Evolutionary conservation across 768 basidiomycete species (phyloP).

Genomic region (Suillus cothurnatus): DNA sequence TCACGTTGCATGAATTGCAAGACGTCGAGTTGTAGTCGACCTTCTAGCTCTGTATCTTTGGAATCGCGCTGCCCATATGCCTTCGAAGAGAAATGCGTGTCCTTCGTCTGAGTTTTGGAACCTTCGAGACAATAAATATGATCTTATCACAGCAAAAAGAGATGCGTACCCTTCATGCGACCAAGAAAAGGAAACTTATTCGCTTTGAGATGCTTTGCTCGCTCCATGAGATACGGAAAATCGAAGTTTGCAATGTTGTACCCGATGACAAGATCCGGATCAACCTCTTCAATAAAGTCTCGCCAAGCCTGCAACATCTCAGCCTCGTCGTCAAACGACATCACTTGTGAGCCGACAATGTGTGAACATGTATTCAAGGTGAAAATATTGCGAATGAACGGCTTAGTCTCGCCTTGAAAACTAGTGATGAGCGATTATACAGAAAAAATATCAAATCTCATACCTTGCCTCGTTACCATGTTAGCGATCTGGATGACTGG

Average conservation of each 20-base stretch:
- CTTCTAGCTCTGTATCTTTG: slow-evolving; percentile 89
- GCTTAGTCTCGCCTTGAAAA: slow-evolving; percentile 77
- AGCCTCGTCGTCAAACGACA: slow-evolving; percentile 76
- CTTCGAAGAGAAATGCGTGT: slow-evolving; percentile 96
- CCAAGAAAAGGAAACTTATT: slow-evolving; percentile 74
- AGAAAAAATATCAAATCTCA: slow-evolving; percentile 10
- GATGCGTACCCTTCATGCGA: slow-evolving; percentile 63
- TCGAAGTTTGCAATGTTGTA: slow-evolving; percentile 96
- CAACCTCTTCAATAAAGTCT: slow-evolving; percentile 85
- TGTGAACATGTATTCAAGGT: slow-evolving; percentile 92
- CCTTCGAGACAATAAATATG: slow-evolving; percentile 44
- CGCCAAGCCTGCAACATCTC: slow-evolving; percentile 83
- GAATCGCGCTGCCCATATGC: slow-evolving; percentile 97
- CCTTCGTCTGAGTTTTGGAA: slow-evolving; percentile 77
- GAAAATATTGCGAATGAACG: slow-evolving; percentile 96
- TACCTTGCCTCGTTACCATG: slow-evolving; percentile 98
- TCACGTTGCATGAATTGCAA: slow-evolving; percentile 99
- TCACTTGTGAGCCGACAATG: slow-evolving; percentile 97
- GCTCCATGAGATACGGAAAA: slow-evolving; percentile 93
- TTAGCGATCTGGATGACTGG: slow-evolving; percentile 99
- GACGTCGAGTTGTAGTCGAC: slow-evolving; percentile 92
- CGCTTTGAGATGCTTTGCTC: slow-evolving; percentile 81
- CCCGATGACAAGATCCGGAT: slow-evolving; percentile 95
- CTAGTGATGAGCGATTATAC: not conserved
- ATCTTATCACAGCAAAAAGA: not conserved